Conservation (phyloP, 805 yeast species). For the Aciculoconidium aculeatum region DNA sequence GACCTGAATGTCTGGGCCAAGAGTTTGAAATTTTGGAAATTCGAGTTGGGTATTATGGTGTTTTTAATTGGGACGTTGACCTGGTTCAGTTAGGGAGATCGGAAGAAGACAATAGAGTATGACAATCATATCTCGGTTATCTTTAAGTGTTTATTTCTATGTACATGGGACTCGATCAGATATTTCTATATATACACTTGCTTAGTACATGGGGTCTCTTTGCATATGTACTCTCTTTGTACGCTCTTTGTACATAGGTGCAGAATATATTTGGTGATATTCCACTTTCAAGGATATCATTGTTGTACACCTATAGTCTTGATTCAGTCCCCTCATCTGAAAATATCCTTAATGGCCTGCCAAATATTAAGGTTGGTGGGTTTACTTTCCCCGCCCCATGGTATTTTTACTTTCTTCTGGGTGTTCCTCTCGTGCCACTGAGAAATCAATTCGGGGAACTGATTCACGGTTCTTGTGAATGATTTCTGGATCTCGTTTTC, state of each 20-base stretch:
- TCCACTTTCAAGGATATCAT: no score
- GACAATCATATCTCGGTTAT: constrained; percentile 2
- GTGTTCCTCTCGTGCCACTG: constrained; percentile 12
- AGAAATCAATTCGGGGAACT: constrained; percentile 10
- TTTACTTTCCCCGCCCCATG: constrained; percentile 2
- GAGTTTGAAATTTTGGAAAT: constrained; percentile 8
- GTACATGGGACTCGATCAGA: no score
- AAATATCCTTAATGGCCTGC: constrained; percentile 26
- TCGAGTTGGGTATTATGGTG: constrained; percentile 7
- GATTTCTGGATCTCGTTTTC: constrained; percentile 22
- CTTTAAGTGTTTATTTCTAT: neutral
- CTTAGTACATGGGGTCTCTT: no score
- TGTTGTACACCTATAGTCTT: no score
- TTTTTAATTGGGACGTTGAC: neutral
- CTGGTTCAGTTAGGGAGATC: neutral
- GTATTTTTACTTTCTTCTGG: constrained; percentile 1
- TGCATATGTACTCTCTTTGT: no score
- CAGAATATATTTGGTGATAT: no score
- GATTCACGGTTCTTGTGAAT: constrained; percentile 12
- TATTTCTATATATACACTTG: no score
- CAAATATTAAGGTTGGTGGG: constrained; percentile 14
- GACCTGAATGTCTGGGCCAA: constrained; percentile 2
- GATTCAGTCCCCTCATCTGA: no score
- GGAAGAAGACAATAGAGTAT: constrained; percentile 1
- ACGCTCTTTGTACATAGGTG: no score